These are phyloP conservation scores for Paramecium tetraurelia DNA, from an alignment of 73 alveolate species.

Conservation along the genomic window DNA sequence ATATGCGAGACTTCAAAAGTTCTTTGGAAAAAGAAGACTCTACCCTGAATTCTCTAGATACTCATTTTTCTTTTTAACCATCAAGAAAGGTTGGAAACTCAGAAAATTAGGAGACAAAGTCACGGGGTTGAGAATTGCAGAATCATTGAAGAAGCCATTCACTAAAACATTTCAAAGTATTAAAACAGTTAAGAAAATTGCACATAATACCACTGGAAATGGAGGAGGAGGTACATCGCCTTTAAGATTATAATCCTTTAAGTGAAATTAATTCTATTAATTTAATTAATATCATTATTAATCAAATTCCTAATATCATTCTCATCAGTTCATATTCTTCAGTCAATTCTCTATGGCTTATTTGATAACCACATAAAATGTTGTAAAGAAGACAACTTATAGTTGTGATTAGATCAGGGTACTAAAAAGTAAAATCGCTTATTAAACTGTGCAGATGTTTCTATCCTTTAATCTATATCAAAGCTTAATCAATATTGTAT, in stretches of 20 bases:
- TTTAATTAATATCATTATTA: not conserved
- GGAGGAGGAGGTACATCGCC: not conserved
- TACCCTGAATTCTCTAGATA: conserved; percentile 6
- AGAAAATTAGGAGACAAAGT: not conserved
- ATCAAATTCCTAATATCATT: not conserved
- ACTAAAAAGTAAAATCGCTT: not conserved
- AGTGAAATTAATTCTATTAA: not conserved
- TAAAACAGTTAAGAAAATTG: not conserved
- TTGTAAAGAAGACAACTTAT: not conserved
- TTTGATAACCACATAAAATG: not conserved
- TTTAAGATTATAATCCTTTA: not conserved
- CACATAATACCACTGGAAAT: not conserved
- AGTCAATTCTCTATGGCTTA: not conserved
- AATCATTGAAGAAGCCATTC: not conserved
- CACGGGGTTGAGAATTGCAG: not conserved
- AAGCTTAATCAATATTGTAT: not conserved
- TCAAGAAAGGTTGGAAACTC: conserved; percentile 1
- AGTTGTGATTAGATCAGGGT: conserved; percentile 15
- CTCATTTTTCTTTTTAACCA: conserved; percentile 3
- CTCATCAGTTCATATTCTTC: not conserved
- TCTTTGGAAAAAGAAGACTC: conserved; percentile 19
- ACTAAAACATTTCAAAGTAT: not conserved
- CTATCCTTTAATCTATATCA: not conserved
- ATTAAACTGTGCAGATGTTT: not conserved
- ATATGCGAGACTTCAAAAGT: not conserved